Percentiles rank a stretch among this genome's conserved stretches.
Evolutionary conservation across 305 asterid species (phyloP).

Genomic region (Fraxinus sp.): DNA sequence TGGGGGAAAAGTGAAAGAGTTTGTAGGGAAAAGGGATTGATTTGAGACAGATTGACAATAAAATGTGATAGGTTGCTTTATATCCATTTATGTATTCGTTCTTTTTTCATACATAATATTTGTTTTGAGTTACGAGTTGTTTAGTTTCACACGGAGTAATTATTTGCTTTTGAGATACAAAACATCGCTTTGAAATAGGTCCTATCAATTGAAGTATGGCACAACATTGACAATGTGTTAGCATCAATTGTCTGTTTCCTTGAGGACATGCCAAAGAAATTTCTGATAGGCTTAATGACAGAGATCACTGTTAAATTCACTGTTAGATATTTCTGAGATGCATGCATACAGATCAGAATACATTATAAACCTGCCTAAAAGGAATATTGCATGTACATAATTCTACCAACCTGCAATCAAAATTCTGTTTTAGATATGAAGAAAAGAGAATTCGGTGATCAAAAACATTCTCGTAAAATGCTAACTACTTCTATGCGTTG

Average conservation of each 20-base stretch:
- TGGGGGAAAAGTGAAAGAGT: background rate
- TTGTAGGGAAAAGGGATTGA: background rate
- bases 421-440: constrained; percentile 8
- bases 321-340: constrained; percentile 18
- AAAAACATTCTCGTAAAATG: constrained; percentile 50
- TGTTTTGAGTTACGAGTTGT: background rate
- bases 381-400: constrained; percentile 14
- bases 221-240: background rate
- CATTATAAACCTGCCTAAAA: constrained; percentile 32
- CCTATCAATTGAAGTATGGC: background rate
- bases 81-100: background rate
- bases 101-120: background rate
- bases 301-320: background rate
- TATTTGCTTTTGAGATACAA: background rate
- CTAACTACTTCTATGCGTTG: constrained; percentile 52
- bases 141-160: no score
- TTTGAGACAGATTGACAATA: background rate
- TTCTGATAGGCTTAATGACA: background rate
- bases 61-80: background rate
- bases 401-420: constrained; percentile 16
- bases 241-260: background rate
- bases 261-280: background rate
- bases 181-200: background rate
- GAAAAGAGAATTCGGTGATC: constrained; percentile 22
- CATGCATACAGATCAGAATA: constrained; percentile 28